Percentiles rank a stretch among this genome's conserved stretches.
These are phyloP conservation scores for Tuber calosporum DNA, from an alignment of 495 filamentous ascomycete genomes.

Conservation along the genomic window DNA sequence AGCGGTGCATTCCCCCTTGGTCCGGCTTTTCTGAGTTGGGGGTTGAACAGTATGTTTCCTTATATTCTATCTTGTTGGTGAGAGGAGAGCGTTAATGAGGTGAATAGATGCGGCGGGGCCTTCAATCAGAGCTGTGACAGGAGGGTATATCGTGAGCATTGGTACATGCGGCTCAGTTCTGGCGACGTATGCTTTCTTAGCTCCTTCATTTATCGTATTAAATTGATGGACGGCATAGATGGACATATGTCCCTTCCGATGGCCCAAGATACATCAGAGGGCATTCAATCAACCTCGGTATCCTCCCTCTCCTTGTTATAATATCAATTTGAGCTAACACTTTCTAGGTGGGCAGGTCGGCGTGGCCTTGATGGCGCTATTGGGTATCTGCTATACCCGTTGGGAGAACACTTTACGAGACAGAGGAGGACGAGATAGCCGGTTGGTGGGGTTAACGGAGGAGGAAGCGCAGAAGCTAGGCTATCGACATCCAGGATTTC, in stretches of 20 bases:
- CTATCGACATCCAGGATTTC: conserved; percentile 51
- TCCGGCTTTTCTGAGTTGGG: conserved; percentile 53
- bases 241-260: conserved; percentile 52
- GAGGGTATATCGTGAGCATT: conserved; percentile 51
- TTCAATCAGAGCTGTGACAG: conserved; percentile 51
- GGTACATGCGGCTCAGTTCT: conserved; percentile 54
- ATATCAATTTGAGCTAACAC: neutral
- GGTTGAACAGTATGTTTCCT: conserved; percentile 46
- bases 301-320: neutral
- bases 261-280: conserved; percentile 50
- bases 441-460: conserved; percentile 50
- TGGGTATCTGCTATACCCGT: conserved; percentile 48
- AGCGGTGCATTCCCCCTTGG: conserved; percentile 66
- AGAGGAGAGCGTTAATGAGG: neutral
- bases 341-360: conserved; percentile 43
- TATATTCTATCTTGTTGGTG: neutral
- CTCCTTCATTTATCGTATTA: neutral
- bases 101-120: conserved; percentile 49
- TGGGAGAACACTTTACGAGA: conserved; percentile 50
- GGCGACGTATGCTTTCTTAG: conserved; percentile 42
- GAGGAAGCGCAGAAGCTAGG: conserved; percentile 48
- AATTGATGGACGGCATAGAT: conserved; percentile 28
- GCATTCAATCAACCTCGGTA: conserved; percentile 54
- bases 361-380: conserved; percentile 45
- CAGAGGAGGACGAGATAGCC: conserved; percentile 49